These are phyloP conservation scores for Metschnikowia similis DNA, from an alignment of 805 yeast species.

Conservation along the genomic window DNA sequence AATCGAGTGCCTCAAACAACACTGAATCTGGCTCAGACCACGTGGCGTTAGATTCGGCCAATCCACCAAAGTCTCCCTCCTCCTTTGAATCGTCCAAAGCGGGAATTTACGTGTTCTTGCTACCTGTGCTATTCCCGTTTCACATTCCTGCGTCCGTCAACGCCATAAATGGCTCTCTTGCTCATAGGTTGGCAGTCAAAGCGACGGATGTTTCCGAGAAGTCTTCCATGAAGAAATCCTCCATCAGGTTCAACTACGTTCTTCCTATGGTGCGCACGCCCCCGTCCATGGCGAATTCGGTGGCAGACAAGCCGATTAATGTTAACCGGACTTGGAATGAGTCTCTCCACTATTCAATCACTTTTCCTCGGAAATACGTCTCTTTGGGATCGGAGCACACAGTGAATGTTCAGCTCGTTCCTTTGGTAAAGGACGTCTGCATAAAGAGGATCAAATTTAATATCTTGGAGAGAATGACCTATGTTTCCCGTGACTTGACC, in stretches of 20 bases:
- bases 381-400: slow-evolving; percentile 57
- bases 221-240: slow-evolving; percentile 30
- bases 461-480: slow-evolving; percentile 62
- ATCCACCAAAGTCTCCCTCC: neutral
- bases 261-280: slow-evolving; percentile 53
- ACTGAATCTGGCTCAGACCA: slow-evolving; percentile 3
- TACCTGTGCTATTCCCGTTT: slow-evolving; percentile 60
- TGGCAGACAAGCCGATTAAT: slow-evolving; percentile 68
- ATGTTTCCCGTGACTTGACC: slow-evolving; percentile 51
- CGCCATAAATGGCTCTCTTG: slow-evolving; percentile 47
- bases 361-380: slow-evolving; percentile 67
- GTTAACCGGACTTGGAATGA: slow-evolving; percentile 75
- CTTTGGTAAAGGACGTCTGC: slow-evolving; percentile 57
- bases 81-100: slow-evolving; percentile 36
- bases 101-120: slow-evolving; percentile 65
- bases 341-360: slow-evolving; percentile 62
- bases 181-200: slow-evolving; percentile 39
- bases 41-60: neutral
- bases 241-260: slow-evolving; percentile 26
- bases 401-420: slow-evolving; percentile 62
- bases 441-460: slow-evolving; percentile 64
- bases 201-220: slow-evolving; percentile 36
- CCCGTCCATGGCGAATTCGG: slow-evolving; percentile 53
- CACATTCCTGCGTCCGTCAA: slow-evolving; percentile 58
- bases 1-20: slow-evolving; percentile 4